These are phyloP conservation scores for Xylaria digitata DNA, from an alignment of 2,329 filamentous ascomycete species.

Conservation along the genomic window DNA sequence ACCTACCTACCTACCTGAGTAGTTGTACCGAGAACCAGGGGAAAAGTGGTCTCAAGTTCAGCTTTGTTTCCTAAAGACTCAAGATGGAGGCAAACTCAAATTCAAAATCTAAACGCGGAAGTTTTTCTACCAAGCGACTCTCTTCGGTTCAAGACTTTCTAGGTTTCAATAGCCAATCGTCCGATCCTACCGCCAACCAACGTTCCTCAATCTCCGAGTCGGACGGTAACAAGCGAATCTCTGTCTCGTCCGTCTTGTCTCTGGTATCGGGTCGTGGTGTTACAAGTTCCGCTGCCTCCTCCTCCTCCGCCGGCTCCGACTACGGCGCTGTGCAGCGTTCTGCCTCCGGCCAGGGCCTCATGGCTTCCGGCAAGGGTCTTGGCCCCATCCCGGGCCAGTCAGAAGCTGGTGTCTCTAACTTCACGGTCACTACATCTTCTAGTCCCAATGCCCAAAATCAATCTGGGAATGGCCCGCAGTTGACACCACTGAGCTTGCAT, in stretches of 20 bases:
- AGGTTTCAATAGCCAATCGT: conserved; percentile 52
- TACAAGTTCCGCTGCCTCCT: conserved; percentile 63
- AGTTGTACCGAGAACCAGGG: neutral
- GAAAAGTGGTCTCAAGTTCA: conserved; percentile 30
- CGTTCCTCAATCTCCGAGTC: conserved; percentile 63
- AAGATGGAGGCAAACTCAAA: conserved; percentile 42
- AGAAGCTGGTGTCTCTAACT: conserved; percentile 63
- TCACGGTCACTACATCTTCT: conserved; percentile 66
- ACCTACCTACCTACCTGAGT: neutral
- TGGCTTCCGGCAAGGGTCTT: conserved; percentile 58
- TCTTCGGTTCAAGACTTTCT: conserved; percentile 37
- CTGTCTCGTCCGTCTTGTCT: conserved; percentile 79
- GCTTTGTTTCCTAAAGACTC: conserved; percentile 14
- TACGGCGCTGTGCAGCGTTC: conserved; percentile 55
- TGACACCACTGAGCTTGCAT: conserved; percentile 57
- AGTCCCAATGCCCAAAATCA: conserved; percentile 57
- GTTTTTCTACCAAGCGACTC: conserved; percentile 25
- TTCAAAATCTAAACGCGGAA: conserved; percentile 24
- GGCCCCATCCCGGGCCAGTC: conserved; percentile 57
- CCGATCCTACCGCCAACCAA: conserved; percentile 61
- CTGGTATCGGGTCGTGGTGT: conserved; percentile 69
- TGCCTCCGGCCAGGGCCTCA: conserved; percentile 58
- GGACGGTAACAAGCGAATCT: conserved; percentile 69
- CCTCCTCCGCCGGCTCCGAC: conserved; percentile 66
- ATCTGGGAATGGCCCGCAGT: conserved; percentile 56